phyloP scores from a whole-genome alignment of 768 basidiomycete genomes.

The Phylloporus arenicola region DNA sequence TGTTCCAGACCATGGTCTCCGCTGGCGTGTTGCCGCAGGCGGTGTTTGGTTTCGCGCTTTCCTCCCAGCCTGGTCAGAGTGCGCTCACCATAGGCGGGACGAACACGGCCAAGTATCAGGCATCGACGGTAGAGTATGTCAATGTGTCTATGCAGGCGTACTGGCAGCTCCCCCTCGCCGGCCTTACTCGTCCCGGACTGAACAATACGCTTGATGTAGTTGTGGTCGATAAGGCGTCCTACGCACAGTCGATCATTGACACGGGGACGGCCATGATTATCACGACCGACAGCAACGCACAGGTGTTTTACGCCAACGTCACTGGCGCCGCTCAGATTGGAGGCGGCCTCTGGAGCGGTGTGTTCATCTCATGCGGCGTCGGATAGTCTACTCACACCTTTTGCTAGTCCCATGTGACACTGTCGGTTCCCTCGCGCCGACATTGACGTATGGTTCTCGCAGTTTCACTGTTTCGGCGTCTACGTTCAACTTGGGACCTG shows the following conservation, averaged over 20 bases:
- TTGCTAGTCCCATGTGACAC: conserved; percentile 31
- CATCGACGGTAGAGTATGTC: conserved; percentile 35
- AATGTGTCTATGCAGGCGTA: conserved; percentile 29
- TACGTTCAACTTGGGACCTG: conserved; percentile 41
- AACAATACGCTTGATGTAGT: conserved; percentile 18
- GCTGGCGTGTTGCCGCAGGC: conserved; percentile 30
- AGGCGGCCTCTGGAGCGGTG: conserved; percentile 35
- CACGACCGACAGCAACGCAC: conserved; percentile 22
- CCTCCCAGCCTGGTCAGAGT: conserved; percentile 33
- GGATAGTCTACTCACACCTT: background rate
- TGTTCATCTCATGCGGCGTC: background rate
- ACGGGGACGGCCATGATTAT: conserved; percentile 28
- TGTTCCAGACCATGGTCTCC: conserved; percentile 43
- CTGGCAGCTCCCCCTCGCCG: conserved; percentile 36
- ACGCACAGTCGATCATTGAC: conserved; percentile 32
- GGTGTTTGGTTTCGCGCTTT: conserved; percentile 48
- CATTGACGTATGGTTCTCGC: conserved; percentile 37
- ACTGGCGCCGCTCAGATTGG: conserved; percentile 25
- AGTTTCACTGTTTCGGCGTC: conserved; percentile 32
- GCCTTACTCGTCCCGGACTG: conserved; percentile 22
- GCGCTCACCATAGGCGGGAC: conserved; percentile 55
- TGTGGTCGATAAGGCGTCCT: conserved; percentile 19
- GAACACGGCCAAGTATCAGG: conserved; percentile 42
- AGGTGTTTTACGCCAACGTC: conserved; percentile 27
- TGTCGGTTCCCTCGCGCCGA: conserved; percentile 23